Percentiles rank a stretch among this genome's conserved stretches.
Evolutionary conservation across 2,329 filamentous ascomycete genomes (phyloP).

Genomic region (Cordyceps tenuipes): DNA sequence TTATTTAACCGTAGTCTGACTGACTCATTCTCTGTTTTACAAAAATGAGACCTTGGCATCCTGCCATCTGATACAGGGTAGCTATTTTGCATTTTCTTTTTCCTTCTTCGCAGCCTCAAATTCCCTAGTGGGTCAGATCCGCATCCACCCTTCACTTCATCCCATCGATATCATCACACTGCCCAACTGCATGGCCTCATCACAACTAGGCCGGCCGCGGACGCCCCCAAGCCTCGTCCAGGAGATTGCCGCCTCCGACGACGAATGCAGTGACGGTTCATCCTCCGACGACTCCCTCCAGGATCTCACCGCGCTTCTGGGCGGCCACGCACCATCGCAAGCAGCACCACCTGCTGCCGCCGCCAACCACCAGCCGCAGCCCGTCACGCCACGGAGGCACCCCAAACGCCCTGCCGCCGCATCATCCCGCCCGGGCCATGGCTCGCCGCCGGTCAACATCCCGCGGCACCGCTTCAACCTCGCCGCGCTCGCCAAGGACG

Average conservation of each 20-base stretch:
- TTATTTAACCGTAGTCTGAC: too few relatives aligned
- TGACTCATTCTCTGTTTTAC: too few relatives aligned
- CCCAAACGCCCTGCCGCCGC: constrained; percentile 33
- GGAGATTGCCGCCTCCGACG: constrained; percentile 63
- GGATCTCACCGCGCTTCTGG: constrained; percentile 32
- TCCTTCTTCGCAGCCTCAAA: not conserved
- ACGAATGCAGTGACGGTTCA: constrained; percentile 51
- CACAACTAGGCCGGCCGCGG: constrained; percentile 37
- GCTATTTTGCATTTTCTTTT: not conserved
- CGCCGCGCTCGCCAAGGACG: constrained; percentile 51
- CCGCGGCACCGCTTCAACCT: constrained; percentile 56
- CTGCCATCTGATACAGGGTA: not conserved
- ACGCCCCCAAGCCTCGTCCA: not conserved
- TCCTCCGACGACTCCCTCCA: constrained; percentile 51
- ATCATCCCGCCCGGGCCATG: constrained; percentile 34
- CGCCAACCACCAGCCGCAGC: constrained; percentile 1
- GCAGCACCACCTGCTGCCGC: not conserved
- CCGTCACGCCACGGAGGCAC: not conserved
- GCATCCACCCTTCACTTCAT: not conserved
- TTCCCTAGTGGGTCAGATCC: not conserved
- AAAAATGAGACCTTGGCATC: not conserved
- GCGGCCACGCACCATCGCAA: constrained; percentile 16
- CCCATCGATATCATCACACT: not conserved
- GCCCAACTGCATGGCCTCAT: constrained; percentile 1
- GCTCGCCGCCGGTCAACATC: constrained; percentile 42